Evolutionary conservation across 2,329 filamentous ascomycete genomes (phyloP).

Genomic region (Exophiala sideris): DNA sequence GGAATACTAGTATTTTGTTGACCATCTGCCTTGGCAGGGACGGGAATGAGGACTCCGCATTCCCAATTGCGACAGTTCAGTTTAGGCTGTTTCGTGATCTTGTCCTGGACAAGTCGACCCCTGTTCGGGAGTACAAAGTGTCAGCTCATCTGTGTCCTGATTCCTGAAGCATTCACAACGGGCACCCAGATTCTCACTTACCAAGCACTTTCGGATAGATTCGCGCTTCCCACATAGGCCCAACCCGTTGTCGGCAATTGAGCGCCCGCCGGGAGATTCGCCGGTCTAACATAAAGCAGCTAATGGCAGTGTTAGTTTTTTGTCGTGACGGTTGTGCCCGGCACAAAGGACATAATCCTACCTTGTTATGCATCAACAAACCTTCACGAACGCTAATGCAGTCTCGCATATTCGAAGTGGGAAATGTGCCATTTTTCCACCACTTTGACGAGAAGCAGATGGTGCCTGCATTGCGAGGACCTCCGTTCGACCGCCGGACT

Average conservation of each 20-base stretch:
- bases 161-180: background rate
- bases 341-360: constrained; percentile 40
- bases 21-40: constrained; percentile 33
- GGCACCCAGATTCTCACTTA: constrained; percentile 43
- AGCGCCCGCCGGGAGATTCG: constrained; percentile 4
- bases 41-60: constrained; percentile 77
- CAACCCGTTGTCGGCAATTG: constrained; percentile 51
- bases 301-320: background rate
- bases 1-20: constrained; percentile 4
- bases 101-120: constrained; percentile 74
- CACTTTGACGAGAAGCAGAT: constrained; percentile 73
- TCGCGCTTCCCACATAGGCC: constrained; percentile 86
- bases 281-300: constrained; percentile 18
- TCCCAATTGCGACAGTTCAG: constrained; percentile 92
- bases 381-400: constrained; percentile 68
- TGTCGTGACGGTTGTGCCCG: background rate
- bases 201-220: constrained; percentile 92
- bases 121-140: constrained; percentile 39
- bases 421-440: constrained; percentile 68
- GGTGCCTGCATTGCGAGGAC: constrained; percentile 66
- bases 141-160: constrained; percentile 3
- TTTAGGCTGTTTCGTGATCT: constrained; percentile 63
- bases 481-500: constrained; percentile 62
- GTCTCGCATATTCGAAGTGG: constrained; percentile 68
- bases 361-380: constrained; percentile 85